Evolutionary conservation across 768 basidiomycete genomes (phyloP).

Genomic region (Kwoniella dejecticola): DNA sequence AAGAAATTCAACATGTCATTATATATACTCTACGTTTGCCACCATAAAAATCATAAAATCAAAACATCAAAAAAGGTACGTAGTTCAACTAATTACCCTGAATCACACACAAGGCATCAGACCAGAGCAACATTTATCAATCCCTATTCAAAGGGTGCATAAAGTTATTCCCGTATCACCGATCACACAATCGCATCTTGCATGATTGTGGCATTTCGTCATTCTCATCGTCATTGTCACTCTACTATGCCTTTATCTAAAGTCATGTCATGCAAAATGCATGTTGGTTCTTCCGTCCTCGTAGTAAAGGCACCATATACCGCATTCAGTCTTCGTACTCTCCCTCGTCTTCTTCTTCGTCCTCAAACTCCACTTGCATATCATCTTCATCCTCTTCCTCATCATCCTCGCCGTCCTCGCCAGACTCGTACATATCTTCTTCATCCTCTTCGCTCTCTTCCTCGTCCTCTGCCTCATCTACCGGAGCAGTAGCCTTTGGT

Average conservation of each 20-base stretch:
- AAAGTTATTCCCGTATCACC: conserved; percentile 13
- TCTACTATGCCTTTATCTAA: too few relatives aligned
- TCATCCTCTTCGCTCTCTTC: conserved; percentile 38
- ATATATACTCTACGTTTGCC: conserved; percentile 19
- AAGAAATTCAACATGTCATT: background rate
- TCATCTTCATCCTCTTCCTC: conserved; percentile 26
- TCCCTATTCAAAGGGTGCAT: background rate
- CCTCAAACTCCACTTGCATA: conserved; percentile 28
- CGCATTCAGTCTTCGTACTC: conserved; percentile 38
- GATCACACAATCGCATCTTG: background rate
- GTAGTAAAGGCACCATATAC: background rate
- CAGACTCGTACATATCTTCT: conserved; percentile 29
- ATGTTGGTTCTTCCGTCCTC: too few relatives aligned
- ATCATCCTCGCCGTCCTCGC: conserved; percentile 25
- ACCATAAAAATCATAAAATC: background rate
- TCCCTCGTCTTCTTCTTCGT: conserved; percentile 37
- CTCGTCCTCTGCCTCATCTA: conserved; percentile 55
- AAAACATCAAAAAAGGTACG: conserved; percentile 10
- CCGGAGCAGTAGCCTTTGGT: conserved; percentile 60
- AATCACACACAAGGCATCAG: background rate
- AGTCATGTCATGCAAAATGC: too few relatives aligned
- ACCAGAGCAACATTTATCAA: background rate
- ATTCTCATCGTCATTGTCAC: background rate
- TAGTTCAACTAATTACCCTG: background rate
- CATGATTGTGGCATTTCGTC: conserved; percentile 5